Conservation (phyloP, 371 early-diverging fungal species). For the Mortierella sp. region DNA sequence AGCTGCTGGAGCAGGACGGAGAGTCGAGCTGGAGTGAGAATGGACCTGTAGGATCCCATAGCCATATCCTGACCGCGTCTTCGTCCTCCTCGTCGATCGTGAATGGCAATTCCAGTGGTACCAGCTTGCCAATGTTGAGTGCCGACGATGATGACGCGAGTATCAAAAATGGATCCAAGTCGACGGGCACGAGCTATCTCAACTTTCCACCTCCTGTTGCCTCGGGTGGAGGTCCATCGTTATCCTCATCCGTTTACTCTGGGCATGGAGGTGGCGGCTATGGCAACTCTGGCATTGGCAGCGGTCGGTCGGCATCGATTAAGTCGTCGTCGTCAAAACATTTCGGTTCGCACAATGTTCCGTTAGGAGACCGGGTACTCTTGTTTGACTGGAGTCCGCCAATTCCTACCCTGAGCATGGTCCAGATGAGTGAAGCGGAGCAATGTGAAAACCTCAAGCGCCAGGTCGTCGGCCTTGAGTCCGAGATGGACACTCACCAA, state of each 20-base stretch:
- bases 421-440: constrained; percentile 36
- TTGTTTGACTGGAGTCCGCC: constrained; percentile 37
- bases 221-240: neutral
- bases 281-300: constrained; percentile 20
- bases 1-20: constrained; percentile 30
- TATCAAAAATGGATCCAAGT: neutral
- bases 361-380: constrained; percentile 25
- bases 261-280: neutral
- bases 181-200: constrained; percentile 16
- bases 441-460: constrained; percentile 62
- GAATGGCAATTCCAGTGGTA: constrained; percentile 13
- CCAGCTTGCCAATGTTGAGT: neutral
- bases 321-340: constrained; percentile 35
- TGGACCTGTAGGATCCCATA: neutral
- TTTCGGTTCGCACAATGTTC: constrained; percentile 15
- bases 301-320: constrained; percentile 41
- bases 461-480: constrained; percentile 52
- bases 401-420: constrained; percentile 28
- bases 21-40: neutral
- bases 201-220: constrained; percentile 20
- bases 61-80: constrained; percentile 11
- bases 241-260: neutral
- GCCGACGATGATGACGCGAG: constrained; percentile 21
- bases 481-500: constrained; percentile 66
- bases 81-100: constrained; percentile 7